Evolutionary conservation across 352 stramenopile genomes (phyloP).

Genomic region (Phytophthora europaea): DNA sequence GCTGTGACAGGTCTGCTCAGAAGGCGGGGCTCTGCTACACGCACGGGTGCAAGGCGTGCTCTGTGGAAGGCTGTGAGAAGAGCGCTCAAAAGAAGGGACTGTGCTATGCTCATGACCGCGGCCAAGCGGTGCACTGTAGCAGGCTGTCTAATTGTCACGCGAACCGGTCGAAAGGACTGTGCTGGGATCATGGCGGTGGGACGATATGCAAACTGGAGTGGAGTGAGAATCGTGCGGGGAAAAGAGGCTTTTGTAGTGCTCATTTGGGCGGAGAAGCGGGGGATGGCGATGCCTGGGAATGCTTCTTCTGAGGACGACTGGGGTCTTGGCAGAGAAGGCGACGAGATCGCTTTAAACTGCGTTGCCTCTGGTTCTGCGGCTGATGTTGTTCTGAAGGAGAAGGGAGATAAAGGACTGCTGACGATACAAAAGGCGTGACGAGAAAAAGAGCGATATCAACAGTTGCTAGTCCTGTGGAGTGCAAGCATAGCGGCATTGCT

Average conservation of each 20-base stretch:
- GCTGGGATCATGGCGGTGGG: slow-evolving; percentile 28
- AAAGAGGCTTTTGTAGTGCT: slow-evolving; percentile 18
- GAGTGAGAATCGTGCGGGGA: slow-evolving; percentile 15
- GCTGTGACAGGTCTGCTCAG: slow-evolving; percentile 24
- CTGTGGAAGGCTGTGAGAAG: slow-evolving; percentile 30
- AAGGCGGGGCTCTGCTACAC: slow-evolving; percentile 35
- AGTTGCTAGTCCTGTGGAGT: too few relatives aligned
- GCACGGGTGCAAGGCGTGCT: slow-evolving; percentile 30
- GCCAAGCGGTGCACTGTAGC: slow-evolving; percentile 23
- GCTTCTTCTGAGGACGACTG: background rate
- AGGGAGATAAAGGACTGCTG: background rate
- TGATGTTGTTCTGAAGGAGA: background rate
- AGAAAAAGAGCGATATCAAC: background rate
- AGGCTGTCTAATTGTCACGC: slow-evolving; percentile 31
- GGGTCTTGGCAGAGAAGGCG: slow-evolving; percentile 13
- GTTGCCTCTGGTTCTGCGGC: background rate
- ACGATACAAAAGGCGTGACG: background rate
- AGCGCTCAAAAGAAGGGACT: slow-evolving; percentile 22
- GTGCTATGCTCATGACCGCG: slow-evolving; percentile 33
- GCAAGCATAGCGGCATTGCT: too few relatives aligned
- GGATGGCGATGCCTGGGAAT: background rate
- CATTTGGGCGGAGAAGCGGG: slow-evolving; percentile 26
- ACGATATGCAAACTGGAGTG: slow-evolving; percentile 24
- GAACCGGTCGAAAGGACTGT: slow-evolving; percentile 15
- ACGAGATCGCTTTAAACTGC: background rate